Conservation (phyloP, 2,329 filamentous ascomycete species). For the Ophiosphaerella narmari region DNA sequence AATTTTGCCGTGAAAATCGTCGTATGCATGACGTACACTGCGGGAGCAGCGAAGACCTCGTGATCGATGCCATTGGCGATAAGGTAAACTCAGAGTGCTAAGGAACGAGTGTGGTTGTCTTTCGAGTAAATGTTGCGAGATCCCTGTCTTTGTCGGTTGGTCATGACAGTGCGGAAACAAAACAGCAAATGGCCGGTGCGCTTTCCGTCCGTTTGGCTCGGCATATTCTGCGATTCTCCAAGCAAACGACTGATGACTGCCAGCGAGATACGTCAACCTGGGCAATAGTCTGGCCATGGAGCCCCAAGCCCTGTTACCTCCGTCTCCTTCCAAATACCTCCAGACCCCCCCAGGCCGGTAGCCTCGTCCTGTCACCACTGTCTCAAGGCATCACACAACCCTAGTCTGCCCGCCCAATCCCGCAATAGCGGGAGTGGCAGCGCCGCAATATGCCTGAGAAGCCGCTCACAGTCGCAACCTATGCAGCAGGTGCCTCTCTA, state of each 20-base stretch:
- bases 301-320: constrained; percentile 6
- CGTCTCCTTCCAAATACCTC: not conserved
- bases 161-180: constrained; percentile 8
- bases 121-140: constrained; percentile 29
- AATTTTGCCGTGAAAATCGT: constrained; percentile 35
- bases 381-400: constrained; percentile 20
- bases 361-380: constrained; percentile 14
- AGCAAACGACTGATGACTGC: constrained; percentile 34
- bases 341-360: not conserved
- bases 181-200: constrained; percentile 23
- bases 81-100: too few species aligned
- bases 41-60: constrained; percentile 39
- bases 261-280: constrained; percentile 20
- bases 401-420: constrained; percentile 25
- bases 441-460: constrained; percentile 73
- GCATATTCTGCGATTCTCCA: constrained; percentile 24
- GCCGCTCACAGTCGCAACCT: constrained; percentile 81
- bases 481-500: constrained; percentile 92
- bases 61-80: constrained; percentile 40
- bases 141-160: not conserved
- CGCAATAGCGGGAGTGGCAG: constrained; percentile 22
- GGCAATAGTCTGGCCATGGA: constrained; percentile 38
- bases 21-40: constrained; percentile 47
- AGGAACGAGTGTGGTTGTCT: constrained; percentile 3
- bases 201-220: constrained; percentile 19